Base-by-base conservation (phyloP, 352 stramenopile genomes). In the Globisporangium nunn region DNA sequence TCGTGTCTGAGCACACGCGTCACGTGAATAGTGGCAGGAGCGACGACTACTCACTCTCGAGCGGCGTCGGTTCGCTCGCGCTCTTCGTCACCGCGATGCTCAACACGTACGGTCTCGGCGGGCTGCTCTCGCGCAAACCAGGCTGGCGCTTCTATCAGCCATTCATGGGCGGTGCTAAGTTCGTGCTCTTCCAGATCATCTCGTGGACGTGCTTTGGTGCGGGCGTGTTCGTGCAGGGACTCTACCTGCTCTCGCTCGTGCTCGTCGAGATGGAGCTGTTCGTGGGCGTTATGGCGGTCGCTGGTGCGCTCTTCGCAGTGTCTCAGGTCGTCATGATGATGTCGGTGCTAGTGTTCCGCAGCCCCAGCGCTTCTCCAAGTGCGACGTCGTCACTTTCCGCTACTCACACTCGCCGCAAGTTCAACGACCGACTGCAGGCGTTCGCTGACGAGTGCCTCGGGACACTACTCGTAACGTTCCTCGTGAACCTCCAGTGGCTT, bases 141-240 rank as follows among this genome's bases (percentile, higher is more conserved):
- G 78, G 77, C 0, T 94, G 85, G 85, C 81, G 72, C 48, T 94
- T 94, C 56, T 94, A 78, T 59, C 84, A 94, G 58, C 84, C 84
- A 12, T 91, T 94, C 53, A 75, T 77, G 35, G 84, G 84, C n/a
- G 84, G 84, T 30, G 74, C 68, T 15, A 71, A 71, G 14, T 94
- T 91, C 51, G 77, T 94, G 58, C 29, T 84, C 17, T 85, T 87
- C 44, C 84, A 94, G 58, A 73, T 79, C 43, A 69, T 92, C 30
- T 86, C 81, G 15, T 94, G 84, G 84, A 80, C 78, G 10, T 91
- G 78, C 58, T 92, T 94, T 66, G 71, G 69, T 44, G 67, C 76
- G 7, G 79, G 80, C 1, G 61, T 90, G 23, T 68, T 88, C 35
- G 59, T 94, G 15, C 82, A 94, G 63, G 64, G 69, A 2, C 66